A percentile compares a stretch with the other conserved stretches of the same genome.
phyloP scores from a whole-genome alignment of 2,329 filamentous ascomycete genomes.

The Plenodomus biglobosus region DNA sequence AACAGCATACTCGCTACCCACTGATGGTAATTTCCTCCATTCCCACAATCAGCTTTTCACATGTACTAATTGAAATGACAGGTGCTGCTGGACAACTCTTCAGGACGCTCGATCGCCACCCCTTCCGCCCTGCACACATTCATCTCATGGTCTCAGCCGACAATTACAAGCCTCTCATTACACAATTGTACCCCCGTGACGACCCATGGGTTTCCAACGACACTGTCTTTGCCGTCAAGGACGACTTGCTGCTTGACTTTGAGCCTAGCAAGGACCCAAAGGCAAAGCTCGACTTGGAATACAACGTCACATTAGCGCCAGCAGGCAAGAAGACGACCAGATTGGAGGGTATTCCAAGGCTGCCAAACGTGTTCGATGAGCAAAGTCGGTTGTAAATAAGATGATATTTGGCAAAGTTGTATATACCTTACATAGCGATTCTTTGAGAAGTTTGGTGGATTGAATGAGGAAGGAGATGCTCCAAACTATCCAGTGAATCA shows the following conservation, averaged over 20 bases:
- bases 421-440: conserved; percentile 17
- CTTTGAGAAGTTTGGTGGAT: conserved; percentile 3
- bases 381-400: conserved; percentile 25
- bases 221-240: conserved; percentile 64
- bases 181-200: conserved; percentile 61
- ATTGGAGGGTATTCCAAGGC: conserved; percentile 35
- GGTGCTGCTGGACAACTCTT: conserved; percentile 57
- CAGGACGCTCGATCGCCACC: conserved; percentile 58
- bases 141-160: conserved; percentile 59
- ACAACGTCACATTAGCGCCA: conserved; percentile 61
- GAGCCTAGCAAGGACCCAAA: conserved; percentile 55
- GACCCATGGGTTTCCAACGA: conserved; percentile 61
- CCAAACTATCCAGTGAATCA: no score
- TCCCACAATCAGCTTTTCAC: not conserved
- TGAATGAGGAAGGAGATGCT: no score
- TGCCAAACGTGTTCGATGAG: conserved; percentile 34
- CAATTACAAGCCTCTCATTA: conserved; percentile 59
- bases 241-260: conserved; percentile 61
- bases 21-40: conserved; percentile 51
- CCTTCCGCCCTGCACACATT: conserved; percentile 64
- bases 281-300: conserved; percentile 61
- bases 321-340: conserved; percentile 34
- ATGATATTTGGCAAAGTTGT: conserved; percentile 10
- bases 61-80: conserved; percentile 9
- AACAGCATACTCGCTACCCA: conserved; percentile 71